phyloP scores from a whole-genome alignment of 257 asterid genomes.

The Solanum clarkiae region DNA sequence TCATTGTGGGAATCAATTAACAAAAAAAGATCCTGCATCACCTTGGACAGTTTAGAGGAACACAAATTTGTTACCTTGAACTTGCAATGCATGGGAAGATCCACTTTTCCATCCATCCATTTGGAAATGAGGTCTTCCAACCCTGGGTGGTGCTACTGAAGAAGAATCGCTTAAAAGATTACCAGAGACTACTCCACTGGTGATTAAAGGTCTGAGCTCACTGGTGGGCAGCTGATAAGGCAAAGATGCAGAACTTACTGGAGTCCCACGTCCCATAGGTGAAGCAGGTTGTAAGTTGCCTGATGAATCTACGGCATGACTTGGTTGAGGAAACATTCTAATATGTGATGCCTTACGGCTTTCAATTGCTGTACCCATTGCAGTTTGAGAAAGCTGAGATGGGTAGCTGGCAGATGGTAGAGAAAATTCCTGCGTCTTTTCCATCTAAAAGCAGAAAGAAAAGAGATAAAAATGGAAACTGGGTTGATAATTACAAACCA shows the following conservation, averaged over 20 bases:
- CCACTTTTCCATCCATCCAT: conserved; percentile 65
- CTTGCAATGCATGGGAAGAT: conserved; percentile 41
- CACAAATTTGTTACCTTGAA: conserved; percentile 39
- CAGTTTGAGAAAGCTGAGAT: conserved; percentile 34
- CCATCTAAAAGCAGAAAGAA: conserved; percentile 46
- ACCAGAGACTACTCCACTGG: conserved; percentile 38
- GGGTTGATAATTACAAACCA: neutral
- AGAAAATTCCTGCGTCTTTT: conserved; percentile 46
- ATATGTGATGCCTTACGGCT: conserved; percentile 28
- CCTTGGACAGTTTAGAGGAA: neutral
- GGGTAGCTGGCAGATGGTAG: conserved; percentile 35
- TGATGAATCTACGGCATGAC: conserved; percentile 32
- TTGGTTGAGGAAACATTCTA: conserved; percentile 42
- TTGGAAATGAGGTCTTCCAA: conserved; percentile 49
- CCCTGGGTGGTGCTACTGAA: conserved; percentile 44
- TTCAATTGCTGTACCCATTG: conserved; percentile 37
- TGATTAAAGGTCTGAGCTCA: conserved; percentile 59
- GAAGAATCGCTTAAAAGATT: conserved; percentile 31
- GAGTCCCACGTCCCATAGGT: conserved; percentile 26
- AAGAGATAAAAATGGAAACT: neutral
- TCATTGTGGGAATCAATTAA: neutral
- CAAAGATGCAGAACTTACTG: conserved; percentile 35
- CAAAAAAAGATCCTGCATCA: neutral
- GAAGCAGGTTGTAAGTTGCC: conserved; percentile 40
- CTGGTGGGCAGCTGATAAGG: conserved; percentile 88